Percentiles rank a stretch among this genome's conserved stretches.
Conservation (phyloP, 1,284 basidiomycete genomes). For the Sporisorium scitamineum region DNA sequence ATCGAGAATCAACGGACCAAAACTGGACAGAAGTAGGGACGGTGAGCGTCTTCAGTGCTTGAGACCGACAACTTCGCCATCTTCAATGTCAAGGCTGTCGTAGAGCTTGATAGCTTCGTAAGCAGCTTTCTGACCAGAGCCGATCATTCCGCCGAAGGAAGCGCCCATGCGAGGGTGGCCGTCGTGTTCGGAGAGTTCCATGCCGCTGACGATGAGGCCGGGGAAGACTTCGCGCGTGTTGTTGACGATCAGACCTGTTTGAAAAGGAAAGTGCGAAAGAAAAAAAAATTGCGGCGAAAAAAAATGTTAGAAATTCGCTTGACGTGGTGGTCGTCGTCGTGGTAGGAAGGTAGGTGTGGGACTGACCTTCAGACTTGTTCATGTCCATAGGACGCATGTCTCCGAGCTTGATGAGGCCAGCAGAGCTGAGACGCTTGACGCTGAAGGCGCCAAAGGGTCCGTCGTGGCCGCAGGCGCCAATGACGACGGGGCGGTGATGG, state of each 20-base stretch:
- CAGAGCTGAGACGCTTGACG: slow-evolving; percentile 82
- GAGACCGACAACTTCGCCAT: slow-evolving; percentile 74
- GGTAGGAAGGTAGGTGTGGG: neutral
- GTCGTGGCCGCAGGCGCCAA: slow-evolving; percentile 77
- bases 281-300: neutral
- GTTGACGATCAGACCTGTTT: slow-evolving; percentile 68
- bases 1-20: neutral
- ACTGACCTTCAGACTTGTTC: slow-evolving; percentile 60
- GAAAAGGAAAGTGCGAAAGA: neutral
- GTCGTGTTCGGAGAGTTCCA: slow-evolving; percentile 86
- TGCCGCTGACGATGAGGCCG: slow-evolving; percentile 79
- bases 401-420: slow-evolving; percentile 80
- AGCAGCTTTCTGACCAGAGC: slow-evolving; percentile 81
- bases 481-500: slow-evolving; percentile 73
- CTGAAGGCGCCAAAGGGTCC: slow-evolving; percentile 88
- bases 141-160: slow-evolving; percentile 84
- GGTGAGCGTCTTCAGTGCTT: slow-evolving; percentile 21
- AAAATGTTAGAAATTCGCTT: neutral
- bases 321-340: neutral
- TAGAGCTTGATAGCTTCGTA: slow-evolving; percentile 78
- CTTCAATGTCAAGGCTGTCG: slow-evolving; percentile 75
- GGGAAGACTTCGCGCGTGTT: slow-evolving; percentile 83
- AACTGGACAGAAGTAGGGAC: neutral
- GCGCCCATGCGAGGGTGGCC: slow-evolving; percentile 76
- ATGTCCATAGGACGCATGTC: slow-evolving; percentile 76